Percentiles rank a stretch among this genome's conserved stretches.
phyloP scores from a whole-genome alignment of 345 rosid genomes.

The Pugionium cornutum region DNA sequence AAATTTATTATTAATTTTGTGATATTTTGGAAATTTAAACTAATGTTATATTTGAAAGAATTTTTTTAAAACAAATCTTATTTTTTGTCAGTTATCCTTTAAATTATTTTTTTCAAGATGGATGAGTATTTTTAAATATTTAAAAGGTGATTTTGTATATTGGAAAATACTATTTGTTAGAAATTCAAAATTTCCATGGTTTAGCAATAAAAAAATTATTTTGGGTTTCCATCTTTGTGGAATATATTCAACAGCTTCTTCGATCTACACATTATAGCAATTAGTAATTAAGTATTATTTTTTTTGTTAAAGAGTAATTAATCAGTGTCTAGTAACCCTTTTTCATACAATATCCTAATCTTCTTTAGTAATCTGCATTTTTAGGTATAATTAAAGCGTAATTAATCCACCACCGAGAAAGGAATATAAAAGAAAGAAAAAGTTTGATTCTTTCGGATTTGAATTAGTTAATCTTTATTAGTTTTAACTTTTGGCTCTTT shows the following conservation, averaged over 20 bases:
- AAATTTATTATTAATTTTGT: no score
- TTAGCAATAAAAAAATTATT: no score
- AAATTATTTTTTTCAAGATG: no score
- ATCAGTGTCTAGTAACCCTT: constrained; percentile 11
- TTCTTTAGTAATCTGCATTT: constrained; percentile 15
- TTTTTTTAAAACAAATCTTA: no score
- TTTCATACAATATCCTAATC: constrained; percentile 25
- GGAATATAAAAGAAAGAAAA: constrained; percentile 17
- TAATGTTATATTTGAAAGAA: no score
- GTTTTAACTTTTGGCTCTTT: constrained; percentile 16
- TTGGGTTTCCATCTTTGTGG: constrained; percentile 25
- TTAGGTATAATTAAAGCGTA: constrained; percentile 24
- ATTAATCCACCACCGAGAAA: constrained; percentile 27
- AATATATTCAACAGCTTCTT: constrained; percentile 40
- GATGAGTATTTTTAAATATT: no score
- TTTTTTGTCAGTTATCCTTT: no score
- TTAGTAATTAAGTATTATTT: not conserved
- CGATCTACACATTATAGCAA: constrained; percentile 13
- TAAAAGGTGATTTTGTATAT: no score
- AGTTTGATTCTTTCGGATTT: constrained; percentile 31
- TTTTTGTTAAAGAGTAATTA: not conserved
- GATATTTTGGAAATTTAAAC: no score
- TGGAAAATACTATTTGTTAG: no score
- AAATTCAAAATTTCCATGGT: no score
- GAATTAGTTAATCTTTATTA: constrained; percentile 18